Conservation (phyloP, 1,284 basidiomycete species). For the Rhizoctonia solani region DNA sequence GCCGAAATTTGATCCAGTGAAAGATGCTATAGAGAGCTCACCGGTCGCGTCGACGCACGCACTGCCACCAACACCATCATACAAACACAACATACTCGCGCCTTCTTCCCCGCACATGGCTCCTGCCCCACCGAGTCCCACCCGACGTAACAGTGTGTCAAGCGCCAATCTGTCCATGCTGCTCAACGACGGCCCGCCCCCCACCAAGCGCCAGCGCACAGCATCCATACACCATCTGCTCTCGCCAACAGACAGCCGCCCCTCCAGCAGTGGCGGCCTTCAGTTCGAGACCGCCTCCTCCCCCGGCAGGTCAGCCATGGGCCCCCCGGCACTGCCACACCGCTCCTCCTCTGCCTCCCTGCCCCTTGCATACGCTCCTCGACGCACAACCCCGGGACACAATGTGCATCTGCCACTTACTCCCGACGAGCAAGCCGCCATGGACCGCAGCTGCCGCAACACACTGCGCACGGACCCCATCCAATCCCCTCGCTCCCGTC, state of each 20-base stretch:
- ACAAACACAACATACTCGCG: slow-evolving; percentile 5
- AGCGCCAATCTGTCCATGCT: slow-evolving; percentile 33
- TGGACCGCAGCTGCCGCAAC: background rate
- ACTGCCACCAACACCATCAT: slow-evolving; percentile 8
- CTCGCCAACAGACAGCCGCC: slow-evolving; percentile 13
- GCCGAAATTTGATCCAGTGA: slow-evolving; percentile 16
- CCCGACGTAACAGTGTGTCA: slow-evolving; percentile 9
- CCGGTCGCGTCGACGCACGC: background rate
- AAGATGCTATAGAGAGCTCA: slow-evolving; percentile 17
- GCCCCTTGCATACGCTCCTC: slow-evolving; percentile 23
- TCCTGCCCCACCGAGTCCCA: slow-evolving; percentile 14
- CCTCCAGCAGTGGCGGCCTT: slow-evolving; percentile 15
- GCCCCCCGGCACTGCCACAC: background rate
- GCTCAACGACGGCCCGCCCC: slow-evolving; percentile 28
- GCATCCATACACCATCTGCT: slow-evolving; percentile 20
- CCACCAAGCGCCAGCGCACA: slow-evolving; percentile 4
- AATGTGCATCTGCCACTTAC: slow-evolving; percentile 69
- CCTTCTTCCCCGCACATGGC: background rate
- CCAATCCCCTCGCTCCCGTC: background rate
- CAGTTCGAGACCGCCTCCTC: background rate
- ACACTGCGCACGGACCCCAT: background rate
- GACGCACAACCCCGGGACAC: slow-evolving; percentile 61
- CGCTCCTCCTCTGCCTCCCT: background rate
- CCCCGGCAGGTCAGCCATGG: background rate
- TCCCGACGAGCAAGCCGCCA: slow-evolving; percentile 54